These are phyloP conservation scores for Glebionis coronaria DNA, from an alignment of 129 eudicot genomes.

Conservation along the genomic window DNA sequence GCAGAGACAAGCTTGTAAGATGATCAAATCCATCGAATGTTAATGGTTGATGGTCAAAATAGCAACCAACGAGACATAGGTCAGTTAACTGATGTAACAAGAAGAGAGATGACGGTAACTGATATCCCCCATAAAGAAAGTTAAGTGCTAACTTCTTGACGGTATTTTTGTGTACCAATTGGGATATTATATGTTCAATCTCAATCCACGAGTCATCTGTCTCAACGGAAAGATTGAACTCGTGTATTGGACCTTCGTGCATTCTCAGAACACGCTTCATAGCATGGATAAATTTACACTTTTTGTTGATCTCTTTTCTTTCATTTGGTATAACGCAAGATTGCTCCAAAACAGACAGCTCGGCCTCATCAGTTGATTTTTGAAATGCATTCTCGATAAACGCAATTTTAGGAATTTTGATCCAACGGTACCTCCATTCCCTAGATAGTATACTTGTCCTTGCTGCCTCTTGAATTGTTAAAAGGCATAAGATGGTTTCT, in stretches of 20 bases:
- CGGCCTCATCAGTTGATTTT: neutral
- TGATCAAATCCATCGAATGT: no score
- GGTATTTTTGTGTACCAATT: neutral
- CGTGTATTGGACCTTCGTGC: conserved; percentile 8
- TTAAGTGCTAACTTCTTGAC: neutral
- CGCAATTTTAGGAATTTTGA: neutral
- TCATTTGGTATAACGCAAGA: neutral
- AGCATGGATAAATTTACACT: neutral
- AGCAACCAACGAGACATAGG: neutral
- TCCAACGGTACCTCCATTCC: conserved; percentile 10
- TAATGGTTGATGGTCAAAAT: neutral
- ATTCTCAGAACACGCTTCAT: neutral
- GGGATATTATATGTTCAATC: neutral
- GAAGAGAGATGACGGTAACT: neutral
- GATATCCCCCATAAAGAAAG: neutral
- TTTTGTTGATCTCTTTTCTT: neutral
- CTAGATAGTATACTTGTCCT: neutral
- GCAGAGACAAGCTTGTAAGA: no score
- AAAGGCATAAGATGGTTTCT: neutral
- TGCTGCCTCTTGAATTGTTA: neutral
- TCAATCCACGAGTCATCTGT: neutral
- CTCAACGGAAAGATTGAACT: neutral
- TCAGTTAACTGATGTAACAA: neutral
- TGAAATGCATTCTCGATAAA: neutral
- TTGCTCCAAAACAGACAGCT: neutral